These are phyloP conservation scores for Paraurostyla sp. DNA, from an alignment of 73 alveolate genomes.

Conservation along the genomic window DNA sequence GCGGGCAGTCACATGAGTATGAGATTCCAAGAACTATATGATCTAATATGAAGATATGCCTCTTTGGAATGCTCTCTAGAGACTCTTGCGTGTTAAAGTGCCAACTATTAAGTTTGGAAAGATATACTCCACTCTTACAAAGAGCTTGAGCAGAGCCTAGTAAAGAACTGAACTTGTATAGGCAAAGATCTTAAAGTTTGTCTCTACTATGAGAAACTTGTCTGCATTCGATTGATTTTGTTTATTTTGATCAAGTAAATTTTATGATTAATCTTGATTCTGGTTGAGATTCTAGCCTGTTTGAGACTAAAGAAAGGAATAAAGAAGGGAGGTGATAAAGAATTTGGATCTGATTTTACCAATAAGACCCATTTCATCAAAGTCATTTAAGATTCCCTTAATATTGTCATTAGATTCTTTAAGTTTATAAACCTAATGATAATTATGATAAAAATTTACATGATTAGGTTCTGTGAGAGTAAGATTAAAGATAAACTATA, in stretches of 20 bases:
- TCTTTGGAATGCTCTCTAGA: slow-evolving; percentile 68
- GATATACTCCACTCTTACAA: slow-evolving; percentile 65
- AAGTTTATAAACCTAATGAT: slow-evolving; percentile 25
- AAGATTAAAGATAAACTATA: slow-evolving; percentile 56
- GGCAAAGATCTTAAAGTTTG: slow-evolving; percentile 74
- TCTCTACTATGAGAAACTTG: slow-evolving; percentile 70
- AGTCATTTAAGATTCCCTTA: slow-evolving; percentile 6
- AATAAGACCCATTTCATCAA: slow-evolving; percentile 58
- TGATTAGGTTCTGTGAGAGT: slow-evolving; percentile 35
- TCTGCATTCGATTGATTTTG: slow-evolving; percentile 17
- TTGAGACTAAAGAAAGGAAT: slow-evolving; percentile 20
- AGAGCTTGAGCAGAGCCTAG: slow-evolving; percentile 49
- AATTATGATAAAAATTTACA: neutral
- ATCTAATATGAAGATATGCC: slow-evolving; percentile 73
- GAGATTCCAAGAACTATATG: slow-evolving; percentile 62
- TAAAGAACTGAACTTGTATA: slow-evolving; percentile 62
- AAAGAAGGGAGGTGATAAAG: slow-evolving; percentile 39
- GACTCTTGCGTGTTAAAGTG: slow-evolving; percentile 67
- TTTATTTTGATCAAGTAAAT: too few species aligned
- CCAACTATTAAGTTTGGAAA: slow-evolving; percentile 75
- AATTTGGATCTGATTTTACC: slow-evolving; percentile 22
- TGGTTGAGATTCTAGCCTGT: neutral
- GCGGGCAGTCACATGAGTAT: slow-evolving; percentile 61
- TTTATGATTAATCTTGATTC: neutral
- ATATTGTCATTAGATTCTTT: slow-evolving; percentile 29